phyloP scores from a whole-genome alignment of 257 asterid species.

The Ehretia macrophylla region DNA sequence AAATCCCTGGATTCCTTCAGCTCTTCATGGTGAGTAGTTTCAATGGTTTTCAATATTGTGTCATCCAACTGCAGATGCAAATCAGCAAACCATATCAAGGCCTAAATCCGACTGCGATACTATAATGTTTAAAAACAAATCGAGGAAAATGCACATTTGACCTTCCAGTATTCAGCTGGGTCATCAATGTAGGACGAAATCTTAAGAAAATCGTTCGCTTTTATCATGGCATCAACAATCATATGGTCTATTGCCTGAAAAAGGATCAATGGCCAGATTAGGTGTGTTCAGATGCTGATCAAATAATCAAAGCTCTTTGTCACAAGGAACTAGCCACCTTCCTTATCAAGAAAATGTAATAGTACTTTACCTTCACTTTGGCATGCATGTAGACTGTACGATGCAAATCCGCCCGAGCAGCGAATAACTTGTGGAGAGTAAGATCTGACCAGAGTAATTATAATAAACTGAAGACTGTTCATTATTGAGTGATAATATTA shows the following conservation, averaged over 20 bases:
- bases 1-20: slow-evolving; percentile 85
- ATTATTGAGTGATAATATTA: background rate
- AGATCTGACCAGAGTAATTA: slow-evolving; percentile 57
- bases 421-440: slow-evolving; percentile 80
- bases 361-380: slow-evolving; percentile 63
- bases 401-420: slow-evolving; percentile 85
- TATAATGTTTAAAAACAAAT: background rate
- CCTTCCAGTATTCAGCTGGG: slow-evolving; percentile 87
- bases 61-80: slow-evolving; percentile 68
- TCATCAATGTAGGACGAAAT: slow-evolving; percentile 65
- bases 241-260: slow-evolving; percentile 83
- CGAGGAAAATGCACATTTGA: slow-evolving; percentile 21
- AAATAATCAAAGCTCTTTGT: background rate
- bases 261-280: background rate
- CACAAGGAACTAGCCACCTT: too few relatives aligned
- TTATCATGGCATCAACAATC: slow-evolving; percentile 77
- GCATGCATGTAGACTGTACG: slow-evolving; percentile 79
- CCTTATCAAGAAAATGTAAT: background rate
- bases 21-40: slow-evolving; percentile 54
- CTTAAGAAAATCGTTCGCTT: slow-evolving; percentile 61
- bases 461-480: background rate
- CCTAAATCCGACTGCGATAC: slow-evolving; percentile 5
- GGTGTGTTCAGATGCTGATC: background rate
- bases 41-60: slow-evolving; percentile 71
- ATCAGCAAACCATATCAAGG: slow-evolving; percentile 2